Conservation (phyloP, 2,329 filamentous ascomycete species). For the Beauveria varroae region DNA sequence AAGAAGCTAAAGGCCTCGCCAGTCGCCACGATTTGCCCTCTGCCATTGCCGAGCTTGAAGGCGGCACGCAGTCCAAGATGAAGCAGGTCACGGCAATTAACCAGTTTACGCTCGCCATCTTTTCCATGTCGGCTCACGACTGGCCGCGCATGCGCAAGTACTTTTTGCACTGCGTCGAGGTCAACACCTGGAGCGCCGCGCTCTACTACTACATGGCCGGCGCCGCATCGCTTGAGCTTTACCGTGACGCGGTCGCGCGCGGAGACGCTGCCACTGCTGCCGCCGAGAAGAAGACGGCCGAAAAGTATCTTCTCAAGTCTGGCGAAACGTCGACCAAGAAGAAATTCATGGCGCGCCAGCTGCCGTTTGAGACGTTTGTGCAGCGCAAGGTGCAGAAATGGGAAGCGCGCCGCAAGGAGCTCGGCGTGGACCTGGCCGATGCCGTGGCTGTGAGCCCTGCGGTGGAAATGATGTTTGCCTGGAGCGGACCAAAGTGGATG, state of each 20-base stretch:
- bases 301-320: constrained; percentile 63
- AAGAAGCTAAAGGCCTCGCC: constrained; percentile 73
- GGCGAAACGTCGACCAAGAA: constrained; percentile 74
- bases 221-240: constrained; percentile 70
- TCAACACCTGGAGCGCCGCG: constrained; percentile 87
- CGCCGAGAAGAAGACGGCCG: constrained; percentile 55
- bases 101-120: constrained; percentile 75
- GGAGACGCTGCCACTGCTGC: constrained; percentile 38
- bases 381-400: constrained; percentile 80
- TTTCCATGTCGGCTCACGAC: constrained; percentile 70
- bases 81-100: constrained; percentile 82
- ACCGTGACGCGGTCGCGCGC: constrained; percentile 50
- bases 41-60: constrained; percentile 58
- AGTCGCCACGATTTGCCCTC: constrained; percentile 58
- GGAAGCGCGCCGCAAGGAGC: constrained; percentile 66
- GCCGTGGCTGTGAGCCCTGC: constrained; percentile 73
- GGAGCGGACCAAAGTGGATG: constrained; percentile 86
- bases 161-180: constrained; percentile 66
- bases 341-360: constrained; percentile 77
- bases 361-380: constrained; percentile 86
- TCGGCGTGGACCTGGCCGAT: constrained; percentile 64
- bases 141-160: constrained; percentile 66
- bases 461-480: constrained; percentile 89
- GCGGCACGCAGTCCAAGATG: constrained; percentile 60
- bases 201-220: constrained; percentile 88